These are phyloP conservation scores for Myxozyma geophila DNA, from an alignment of 805 yeast genomes.

Conservation along the genomic window DNA sequence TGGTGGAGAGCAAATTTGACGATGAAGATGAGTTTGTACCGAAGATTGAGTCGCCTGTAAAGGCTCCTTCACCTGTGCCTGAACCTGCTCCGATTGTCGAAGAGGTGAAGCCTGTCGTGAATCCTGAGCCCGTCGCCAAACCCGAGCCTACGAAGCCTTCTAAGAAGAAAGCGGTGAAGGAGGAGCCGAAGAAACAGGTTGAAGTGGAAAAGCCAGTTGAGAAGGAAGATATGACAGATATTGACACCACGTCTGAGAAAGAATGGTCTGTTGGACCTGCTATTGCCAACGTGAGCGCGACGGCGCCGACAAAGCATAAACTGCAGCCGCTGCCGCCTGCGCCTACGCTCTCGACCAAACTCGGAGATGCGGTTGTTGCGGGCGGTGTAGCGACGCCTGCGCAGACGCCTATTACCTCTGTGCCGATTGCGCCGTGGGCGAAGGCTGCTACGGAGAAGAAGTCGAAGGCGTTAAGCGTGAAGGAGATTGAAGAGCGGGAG, in stretches of 20 bases:
- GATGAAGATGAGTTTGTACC: constrained; percentile 7
- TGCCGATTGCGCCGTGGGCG: constrained; percentile 36
- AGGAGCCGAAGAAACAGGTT: constrained; percentile 1
- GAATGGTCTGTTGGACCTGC: constrained; percentile 6
- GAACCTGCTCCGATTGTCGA: not conserved
- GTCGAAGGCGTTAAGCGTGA: constrained; percentile 36
- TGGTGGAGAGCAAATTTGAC: not conserved
- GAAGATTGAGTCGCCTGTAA: not conserved
- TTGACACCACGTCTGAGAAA: not conserved
- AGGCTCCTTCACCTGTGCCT: constrained; percentile 3
- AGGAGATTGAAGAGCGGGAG: constrained; percentile 45
- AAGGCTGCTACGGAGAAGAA: constrained; percentile 23
- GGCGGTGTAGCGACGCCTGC: not conserved
- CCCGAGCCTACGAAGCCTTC: not conserved
- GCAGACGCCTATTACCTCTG: constrained; percentile 18
- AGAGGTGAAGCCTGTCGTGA: too few species aligned
- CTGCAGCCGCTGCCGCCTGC: constrained; percentile 33
- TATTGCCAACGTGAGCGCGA: not conserved
- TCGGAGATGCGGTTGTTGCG: constrained; percentile 5
- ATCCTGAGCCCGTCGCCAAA: constrained; percentile 2
- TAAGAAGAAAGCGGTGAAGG: not conserved
- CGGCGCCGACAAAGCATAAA: constrained; percentile 21
- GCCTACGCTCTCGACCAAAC: constrained; percentile 17
- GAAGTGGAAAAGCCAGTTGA: not conserved
- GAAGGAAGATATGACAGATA: not conserved